Evolutionary conservation across 495 filamentous ascomycete species (phyloP).

Genomic region (Penicillium canescens): DNA sequence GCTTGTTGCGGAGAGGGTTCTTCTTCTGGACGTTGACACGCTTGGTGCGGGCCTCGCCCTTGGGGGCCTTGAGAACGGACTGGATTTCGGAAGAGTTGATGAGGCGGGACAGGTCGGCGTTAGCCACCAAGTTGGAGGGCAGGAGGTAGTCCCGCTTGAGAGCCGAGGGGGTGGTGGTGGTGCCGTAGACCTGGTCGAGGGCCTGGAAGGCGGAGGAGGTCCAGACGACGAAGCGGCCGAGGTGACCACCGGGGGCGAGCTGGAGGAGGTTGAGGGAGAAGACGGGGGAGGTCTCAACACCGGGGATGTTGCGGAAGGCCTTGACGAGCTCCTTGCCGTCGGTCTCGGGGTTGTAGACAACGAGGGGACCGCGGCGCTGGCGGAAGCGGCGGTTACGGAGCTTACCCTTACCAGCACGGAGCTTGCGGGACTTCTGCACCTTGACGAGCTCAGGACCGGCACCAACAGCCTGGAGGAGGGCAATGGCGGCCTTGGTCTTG

Average conservation of each 20-base stretch:
- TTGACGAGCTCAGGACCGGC: slow-evolving; percentile 88
- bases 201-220: slow-evolving; percentile 94
- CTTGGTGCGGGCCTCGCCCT: slow-evolving; percentile 89
- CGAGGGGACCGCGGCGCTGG: slow-evolving; percentile 94
- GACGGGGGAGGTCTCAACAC: slow-evolving; percentile 95
- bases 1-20: slow-evolving; percentile 98
- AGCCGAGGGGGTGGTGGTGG: slow-evolving; percentile 75
- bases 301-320: slow-evolving; percentile 97
- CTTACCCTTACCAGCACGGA: slow-evolving; percentile 98
- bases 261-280: slow-evolving; percentile 97
- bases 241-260: slow-evolving; percentile 96
- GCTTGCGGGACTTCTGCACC: slow-evolving; percentile 89
- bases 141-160: slow-evolving; percentile 99
- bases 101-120: slow-evolving; percentile 90
- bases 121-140: slow-evolving; percentile 80
- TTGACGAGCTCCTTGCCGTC: slow-evolving; percentile 88
- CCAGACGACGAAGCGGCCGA: slow-evolving; percentile 99
- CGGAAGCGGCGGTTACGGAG: slow-evolving; percentile 89
- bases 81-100: slow-evolving; percentile 99
- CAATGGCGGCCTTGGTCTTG: slow-evolving; percentile 87
- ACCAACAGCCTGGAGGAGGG: slow-evolving; percentile 84
- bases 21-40: slow-evolving; percentile 93
- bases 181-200: slow-evolving; percentile 94
- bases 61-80: slow-evolving; percentile 83
- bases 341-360: slow-evolving; percentile 91